Percentiles rank a stretch among this genome's conserved stretches.
phyloP scores from a whole-genome alignment of 768 basidiomycete genomes.

The Tricholoma saponaceum region DNA sequence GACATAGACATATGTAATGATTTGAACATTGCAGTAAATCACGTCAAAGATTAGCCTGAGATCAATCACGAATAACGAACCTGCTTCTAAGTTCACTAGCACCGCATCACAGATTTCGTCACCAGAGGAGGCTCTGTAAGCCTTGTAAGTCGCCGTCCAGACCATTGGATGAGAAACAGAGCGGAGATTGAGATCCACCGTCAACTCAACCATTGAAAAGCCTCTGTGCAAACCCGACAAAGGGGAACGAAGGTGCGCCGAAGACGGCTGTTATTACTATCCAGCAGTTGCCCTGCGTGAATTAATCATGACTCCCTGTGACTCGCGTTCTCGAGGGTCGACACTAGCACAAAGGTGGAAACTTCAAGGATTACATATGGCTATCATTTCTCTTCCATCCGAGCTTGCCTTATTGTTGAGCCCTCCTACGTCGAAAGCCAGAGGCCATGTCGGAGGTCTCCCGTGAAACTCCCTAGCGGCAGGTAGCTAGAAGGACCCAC shows the following conservation, averaged over 20 bases:
- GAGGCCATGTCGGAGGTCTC: neutral
- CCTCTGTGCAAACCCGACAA: neutral
- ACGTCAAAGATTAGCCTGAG: neutral
- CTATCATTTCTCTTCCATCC: neutral
- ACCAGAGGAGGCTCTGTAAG: neutral
- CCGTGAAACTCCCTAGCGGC: neutral
- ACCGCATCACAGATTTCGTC: neutral
- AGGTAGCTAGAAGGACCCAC: neutral
- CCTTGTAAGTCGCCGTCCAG: neutral
- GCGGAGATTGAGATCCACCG: neutral
- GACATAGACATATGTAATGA: neutral
- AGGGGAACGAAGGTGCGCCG: neutral
- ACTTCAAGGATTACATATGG: neutral
- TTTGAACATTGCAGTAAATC: neutral
- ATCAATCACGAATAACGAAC: neutral
- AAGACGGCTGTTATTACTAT: neutral
- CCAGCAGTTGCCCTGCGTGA: neutral
- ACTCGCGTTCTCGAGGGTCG: neutral
- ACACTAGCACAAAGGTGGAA: neutral
- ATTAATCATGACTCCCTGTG: neutral
- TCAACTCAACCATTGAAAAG: neutral
- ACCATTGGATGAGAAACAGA: neutral
- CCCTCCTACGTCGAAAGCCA: neutral
- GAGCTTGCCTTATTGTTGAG: neutral
- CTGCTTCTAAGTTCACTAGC: neutral